Evolutionary conservation across 768 basidiomycete genomes (phyloP), one percentile per base, ranked within the genome.

Genomic region (Naematelia encephala): DNA sequence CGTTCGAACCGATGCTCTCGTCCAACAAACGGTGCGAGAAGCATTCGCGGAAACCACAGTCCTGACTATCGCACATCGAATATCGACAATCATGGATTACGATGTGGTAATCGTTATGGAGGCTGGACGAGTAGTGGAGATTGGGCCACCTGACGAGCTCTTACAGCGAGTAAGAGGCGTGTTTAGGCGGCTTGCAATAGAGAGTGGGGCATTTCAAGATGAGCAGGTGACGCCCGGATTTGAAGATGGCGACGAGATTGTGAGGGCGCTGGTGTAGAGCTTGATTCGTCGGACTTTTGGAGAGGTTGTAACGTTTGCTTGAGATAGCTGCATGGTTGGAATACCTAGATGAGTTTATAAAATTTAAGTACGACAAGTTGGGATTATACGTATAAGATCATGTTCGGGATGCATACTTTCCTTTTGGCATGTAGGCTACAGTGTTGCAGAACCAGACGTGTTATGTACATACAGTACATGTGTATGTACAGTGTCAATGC

Each of bases 51-150:
- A 57, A 3, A 28, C 34, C 0, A 64, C 63, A 1, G 57, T 67
- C 10, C 27, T 67, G 19, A 60, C 63, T 2, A 60, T 66, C 49
- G 68, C 65, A 11, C 64, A 66, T 34, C 53, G 68, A 12, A 65
- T 65, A n/a, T 51, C 51, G 25, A 66, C 67, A 3, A 58, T 68
- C 26, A 63, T 68, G 4, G 72, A 69, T 47, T 75, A 75, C 52
- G 70, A 70, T 30, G 42, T 55, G 23, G 59, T 75, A 0, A 47
- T 75, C 12, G 69, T 70, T 10, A 59, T 75, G 54, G 63, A 67
- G 13, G 30, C 28, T 19, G 72, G 72, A 0, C 34, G 43, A 5
- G 55, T 71, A 1, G 51, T 69, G 4, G 72, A 74, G 56, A 65
- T 58, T 28, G 72, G 67, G 54, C 43, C 59, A 25, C 72, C 72